phyloP scores from a whole-genome alignment of 169 alveolate species.

The Plasmodium chabaudi region DNA sequence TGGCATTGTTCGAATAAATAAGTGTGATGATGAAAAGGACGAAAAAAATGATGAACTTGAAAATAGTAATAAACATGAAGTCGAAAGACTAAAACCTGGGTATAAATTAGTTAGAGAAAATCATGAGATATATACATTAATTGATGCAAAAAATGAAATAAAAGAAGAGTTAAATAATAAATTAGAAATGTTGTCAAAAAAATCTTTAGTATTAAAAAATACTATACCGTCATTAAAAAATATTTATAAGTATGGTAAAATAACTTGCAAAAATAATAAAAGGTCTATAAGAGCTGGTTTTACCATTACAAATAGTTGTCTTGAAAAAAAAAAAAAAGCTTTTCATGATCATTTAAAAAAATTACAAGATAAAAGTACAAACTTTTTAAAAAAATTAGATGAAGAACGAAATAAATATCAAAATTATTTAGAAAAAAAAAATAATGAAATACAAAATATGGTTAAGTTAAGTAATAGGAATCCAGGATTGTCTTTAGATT shows the following conservation, averaged over 20 bases:
- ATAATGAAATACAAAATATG: slow-evolving; percentile 68
- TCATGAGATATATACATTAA: slow-evolving; percentile 58
- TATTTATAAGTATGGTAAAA: slow-evolving; percentile 66
- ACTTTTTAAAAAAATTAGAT: slow-evolving; percentile 45
- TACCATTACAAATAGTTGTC: slow-evolving; percentile 27
- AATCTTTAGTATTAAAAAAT: slow-evolving; percentile 53
- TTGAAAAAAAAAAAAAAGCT: slow-evolving; percentile 31
- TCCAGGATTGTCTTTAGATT: slow-evolving; percentile 66
- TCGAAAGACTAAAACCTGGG: slow-evolving; percentile 47
- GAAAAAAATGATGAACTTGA: no score
- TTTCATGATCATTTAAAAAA: slow-evolving; percentile 40
- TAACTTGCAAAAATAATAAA: slow-evolving; percentile 67
- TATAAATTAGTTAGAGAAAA: slow-evolving; percentile 49
- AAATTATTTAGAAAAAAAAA: slow-evolving; percentile 63
- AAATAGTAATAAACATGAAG: slow-evolving; percentile 5
- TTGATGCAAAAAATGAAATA: slow-evolving; percentile 66
- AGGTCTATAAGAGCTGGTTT: slow-evolving; percentile 55
- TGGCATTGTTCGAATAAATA: slow-evolving; percentile 1
- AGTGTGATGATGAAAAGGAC: background rate
- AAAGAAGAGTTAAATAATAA: slow-evolving; percentile 58
- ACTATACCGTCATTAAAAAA: slow-evolving; percentile 44
- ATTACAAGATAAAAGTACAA: slow-evolving; percentile 62
- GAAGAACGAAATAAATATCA: slow-evolving; percentile 56
- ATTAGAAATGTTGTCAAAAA: slow-evolving; percentile 26
- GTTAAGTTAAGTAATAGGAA: slow-evolving; percentile 57